Conservation (phyloP, 2,329 filamentous ascomycete species). For the Fusarium nisikadoi region DNA sequence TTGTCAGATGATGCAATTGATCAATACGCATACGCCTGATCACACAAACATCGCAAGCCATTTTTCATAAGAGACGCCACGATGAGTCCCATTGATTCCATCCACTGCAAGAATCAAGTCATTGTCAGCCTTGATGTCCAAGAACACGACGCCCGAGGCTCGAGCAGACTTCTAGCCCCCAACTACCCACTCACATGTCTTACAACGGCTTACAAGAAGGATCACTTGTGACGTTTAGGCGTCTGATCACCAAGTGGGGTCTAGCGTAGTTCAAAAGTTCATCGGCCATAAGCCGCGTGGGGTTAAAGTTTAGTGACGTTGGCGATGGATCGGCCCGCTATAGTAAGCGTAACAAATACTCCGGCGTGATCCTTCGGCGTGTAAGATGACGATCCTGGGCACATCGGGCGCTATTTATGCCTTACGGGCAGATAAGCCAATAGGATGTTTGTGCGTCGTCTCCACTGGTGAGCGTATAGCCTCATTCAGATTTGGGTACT, state of each 20-base stretch:
- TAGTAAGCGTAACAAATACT: accelerated
- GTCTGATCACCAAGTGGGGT: neutral
- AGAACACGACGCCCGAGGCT: accelerated
- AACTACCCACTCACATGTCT: neutral
- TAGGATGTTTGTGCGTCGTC: neutral
- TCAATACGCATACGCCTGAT: neutral
- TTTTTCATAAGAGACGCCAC: accelerated
- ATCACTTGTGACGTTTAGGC: accelerated
- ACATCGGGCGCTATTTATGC: neutral
- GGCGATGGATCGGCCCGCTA: neutral
- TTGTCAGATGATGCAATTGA: neutral
- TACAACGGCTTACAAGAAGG: neutral
- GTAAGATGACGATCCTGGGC: neutral
- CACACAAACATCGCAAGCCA: accelerated
- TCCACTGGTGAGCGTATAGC: neutral
- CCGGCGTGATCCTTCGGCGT: neutral
- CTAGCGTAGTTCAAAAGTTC: neutral
- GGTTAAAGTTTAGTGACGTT: neutral
- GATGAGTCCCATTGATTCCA: accelerated
- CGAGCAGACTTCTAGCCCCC: accelerated
- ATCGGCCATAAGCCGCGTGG: neutral
- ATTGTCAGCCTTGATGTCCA: neutral
- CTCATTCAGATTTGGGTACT: neutral
- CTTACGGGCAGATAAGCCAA: neutral
- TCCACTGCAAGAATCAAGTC: accelerated